Conservation (phyloP, 768 basidiomycete species). For the Pulveroboletus sp. region DNA sequence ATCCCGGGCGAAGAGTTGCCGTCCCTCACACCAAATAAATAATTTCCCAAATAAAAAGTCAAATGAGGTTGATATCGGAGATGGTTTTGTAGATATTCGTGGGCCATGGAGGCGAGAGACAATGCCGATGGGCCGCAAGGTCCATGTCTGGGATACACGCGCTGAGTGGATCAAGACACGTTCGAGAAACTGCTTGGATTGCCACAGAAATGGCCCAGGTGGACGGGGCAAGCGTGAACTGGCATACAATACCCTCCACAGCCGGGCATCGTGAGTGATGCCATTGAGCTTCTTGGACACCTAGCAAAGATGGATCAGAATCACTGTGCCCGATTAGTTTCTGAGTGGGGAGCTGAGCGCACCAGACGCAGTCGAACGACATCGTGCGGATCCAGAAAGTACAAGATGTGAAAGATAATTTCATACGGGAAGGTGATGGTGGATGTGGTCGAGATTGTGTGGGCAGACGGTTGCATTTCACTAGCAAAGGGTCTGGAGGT, state of each 20-base stretch:
- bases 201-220: conserved; percentile 21
- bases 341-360: not conserved
- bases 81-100: conserved; percentile 10
- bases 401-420: conserved; percentile 13
- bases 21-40: conserved; percentile 20
- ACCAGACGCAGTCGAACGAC: conserved; percentile 17
- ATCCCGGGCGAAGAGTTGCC: conserved; percentile 18
- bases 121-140: conserved; percentile 8
- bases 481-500: not conserved
- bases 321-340: not conserved
- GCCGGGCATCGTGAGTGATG: conserved; percentile 12
- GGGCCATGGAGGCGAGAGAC: conserved; percentile 13
- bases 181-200: conserved; percentile 18
- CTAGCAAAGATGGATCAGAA: conserved; percentile 7
- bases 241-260: conserved; percentile 18
- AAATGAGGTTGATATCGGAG: conserved; percentile 13
- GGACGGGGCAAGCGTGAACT: conserved; percentile 17
- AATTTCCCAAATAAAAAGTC: conserved; percentile 23
- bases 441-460: not conserved
- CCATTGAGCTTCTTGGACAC: conserved; percentile 16
- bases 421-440: conserved; percentile 14
- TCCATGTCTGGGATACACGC: conserved; percentile 20
- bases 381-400: conserved; percentile 12
- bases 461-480: conserved; percentile 10
- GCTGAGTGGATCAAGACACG: conserved; percentile 14